Evolutionary conservation across 2,329 filamentous ascomycete species (phyloP), one percentile per base, ranked within the genome.

Genomic region (Neonectria magnoliae): DNA sequence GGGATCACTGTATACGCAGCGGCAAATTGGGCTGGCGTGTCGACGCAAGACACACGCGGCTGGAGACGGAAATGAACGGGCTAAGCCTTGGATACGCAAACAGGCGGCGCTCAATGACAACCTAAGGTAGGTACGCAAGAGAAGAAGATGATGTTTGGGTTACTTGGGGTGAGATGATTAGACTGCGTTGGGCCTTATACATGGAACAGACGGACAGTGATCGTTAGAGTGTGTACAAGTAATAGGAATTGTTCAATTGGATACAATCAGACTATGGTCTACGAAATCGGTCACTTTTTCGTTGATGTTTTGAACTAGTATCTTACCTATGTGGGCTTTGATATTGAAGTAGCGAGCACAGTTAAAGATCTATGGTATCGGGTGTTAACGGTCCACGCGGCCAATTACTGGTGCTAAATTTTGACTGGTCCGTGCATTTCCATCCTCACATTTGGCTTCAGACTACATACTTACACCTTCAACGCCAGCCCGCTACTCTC

Each of bases 121-220:
- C 42, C 63, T 57, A 60, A 22, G 67, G 63, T 44, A 42, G 61
- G 50, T 62, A 54, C 55, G 42, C 31, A 60, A 63, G 65, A 65
- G 27, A 58, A 29, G 57, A 57, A 53, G 60, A 57, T 53, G 29
- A 27, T 36, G 54, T 11, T 20, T 55, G 41, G 55, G 57, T 67
- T 56, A 55, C 52, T 55, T n/a, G 44, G 57, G 56, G 63, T 65
- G 47, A 61, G 55, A 59, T 68, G 61, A 45, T 48, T 73, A 71
- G 71, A 73, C 64, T 64, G 57, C 51, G 54, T 63, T 54, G 56
- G 64, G 61, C 60, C 56, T 63, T 59, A 62, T 55, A 51, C 14
- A 69, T 45, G 56, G 51, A 63, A 64, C 67, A 69, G 64, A 69
- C 18, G 65, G 67, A 53, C 29, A 50, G 54, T 58, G 44, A 31